Evolutionary conservation across 2,329 filamentous ascomycete genomes (phyloP).

Genomic region (Tolypocladium ovalisporum): DNA sequence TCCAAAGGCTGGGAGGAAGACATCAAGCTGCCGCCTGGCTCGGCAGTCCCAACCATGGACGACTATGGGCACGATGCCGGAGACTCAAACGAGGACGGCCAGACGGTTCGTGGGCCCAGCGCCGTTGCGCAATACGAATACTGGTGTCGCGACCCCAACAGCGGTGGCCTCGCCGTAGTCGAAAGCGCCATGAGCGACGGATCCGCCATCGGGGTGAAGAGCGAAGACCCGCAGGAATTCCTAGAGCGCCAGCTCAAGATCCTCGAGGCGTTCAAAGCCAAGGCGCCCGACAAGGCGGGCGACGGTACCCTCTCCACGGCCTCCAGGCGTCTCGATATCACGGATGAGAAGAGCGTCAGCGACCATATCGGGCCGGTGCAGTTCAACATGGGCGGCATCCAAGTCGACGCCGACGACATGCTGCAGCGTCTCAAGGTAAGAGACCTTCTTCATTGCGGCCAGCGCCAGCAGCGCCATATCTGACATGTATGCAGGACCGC

Average conservation of each 20-base stretch:
- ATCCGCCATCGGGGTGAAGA: constrained; percentile 21
- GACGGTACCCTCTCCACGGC: constrained; percentile 12
- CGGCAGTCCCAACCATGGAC: constrained; percentile 14
- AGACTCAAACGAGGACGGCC: background rate
- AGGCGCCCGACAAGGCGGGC: constrained; percentile 34
- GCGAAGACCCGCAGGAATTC: constrained; percentile 64
- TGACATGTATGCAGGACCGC: constrained; percentile 35
- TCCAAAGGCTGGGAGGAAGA: constrained; percentile 81
- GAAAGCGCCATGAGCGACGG: constrained; percentile 27
- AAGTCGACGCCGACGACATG: constrained; percentile 92
- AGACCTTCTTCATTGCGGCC: too few relatives aligned
- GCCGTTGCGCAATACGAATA: constrained; percentile 68
- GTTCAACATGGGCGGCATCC: constrained; percentile 97
- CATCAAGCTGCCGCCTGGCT: constrained; percentile 45
- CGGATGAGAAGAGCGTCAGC: constrained; percentile 41
- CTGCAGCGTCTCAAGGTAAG: constrained; percentile 71
- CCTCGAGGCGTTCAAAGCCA: constrained; percentile 54
- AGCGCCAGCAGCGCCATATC: background rate
- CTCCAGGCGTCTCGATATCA: constrained; percentile 18
- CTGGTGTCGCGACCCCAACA: constrained; percentile 64
- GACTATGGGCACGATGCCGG: constrained; percentile 7
- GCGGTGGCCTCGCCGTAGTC: constrained; percentile 37
- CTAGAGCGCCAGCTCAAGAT: constrained; percentile 63
- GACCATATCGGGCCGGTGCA: constrained; percentile 91
- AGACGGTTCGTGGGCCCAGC: constrained; percentile 16